Base-by-base conservation (phyloP, 2,329 filamentous ascomycete species). In the Trichoderma koningiopsis region DNA sequence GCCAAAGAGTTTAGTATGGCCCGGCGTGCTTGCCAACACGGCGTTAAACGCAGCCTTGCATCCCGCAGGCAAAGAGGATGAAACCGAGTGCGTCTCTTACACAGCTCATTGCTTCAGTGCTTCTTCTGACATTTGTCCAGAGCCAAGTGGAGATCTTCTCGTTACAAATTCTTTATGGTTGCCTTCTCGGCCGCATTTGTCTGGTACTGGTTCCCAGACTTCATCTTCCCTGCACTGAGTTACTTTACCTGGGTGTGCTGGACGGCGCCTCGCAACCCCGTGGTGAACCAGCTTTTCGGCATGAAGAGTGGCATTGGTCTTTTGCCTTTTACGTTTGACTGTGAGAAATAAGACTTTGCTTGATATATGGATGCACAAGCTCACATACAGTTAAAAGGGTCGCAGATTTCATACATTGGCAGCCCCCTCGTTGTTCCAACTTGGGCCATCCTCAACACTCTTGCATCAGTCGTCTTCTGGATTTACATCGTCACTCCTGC, bases 1-100 rank as follows among this genome's bases (percentile, higher is more conserved):
- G 33, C 85, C 83, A 0, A 79, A 83, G 2, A 78, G 79, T 0
- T 82, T 87, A 77, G 78, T 86, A n/a, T 87, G 85, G 84, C 85
- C 85, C 0, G 81, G 83, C 27, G 83, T 84, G 0, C 75, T 87
- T 11, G 83, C 83, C 4, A 85, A 84, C 68, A 81, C 81, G 0
- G 82, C 83, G 0, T 74, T 87, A 16, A 79, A 86, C 29, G 75
- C 76, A 13, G 79, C 77, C 14, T 75, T 78, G 5, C 80, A 86
- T 72, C 79, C 83, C 0, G 71, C 78, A 11, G 81, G 79, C 58
- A 79, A 75, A 60, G 74, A 74, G 63, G 76, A 64, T 62, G 71
- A 70, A 27, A 59, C 64, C 2, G 72, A 69, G 71, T 74, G 77
- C 79, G 33, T 78, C 82, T 70, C 75, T 4, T 29, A 27, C 0